A percentile compares a stretch with the other conserved stretches of the same genome.
phyloP scores from a whole-genome alignment of 192 early-diverging fungal species.

The Linnemannia hyalina region DNA sequence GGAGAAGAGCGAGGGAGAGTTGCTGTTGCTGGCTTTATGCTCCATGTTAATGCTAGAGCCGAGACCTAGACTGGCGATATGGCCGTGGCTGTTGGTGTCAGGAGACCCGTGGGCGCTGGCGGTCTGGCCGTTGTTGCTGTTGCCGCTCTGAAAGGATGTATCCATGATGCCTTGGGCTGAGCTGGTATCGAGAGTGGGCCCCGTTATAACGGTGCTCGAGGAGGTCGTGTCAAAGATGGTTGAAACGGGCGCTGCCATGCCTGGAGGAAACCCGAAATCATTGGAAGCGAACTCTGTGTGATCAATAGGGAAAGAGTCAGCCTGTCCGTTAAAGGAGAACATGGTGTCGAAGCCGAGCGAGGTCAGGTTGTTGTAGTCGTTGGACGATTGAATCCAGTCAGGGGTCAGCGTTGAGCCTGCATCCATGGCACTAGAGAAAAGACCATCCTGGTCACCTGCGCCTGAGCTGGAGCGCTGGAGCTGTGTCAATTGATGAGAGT shows the following conservation, averaged over 20 bases:
- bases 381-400: constrained; percentile 43
- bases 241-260: constrained; percentile 34
- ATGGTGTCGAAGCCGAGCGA: constrained; percentile 52
- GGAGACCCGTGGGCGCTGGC: background rate
- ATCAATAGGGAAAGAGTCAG: constrained; percentile 45
- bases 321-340: constrained; percentile 45
- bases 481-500: constrained; percentile 14
- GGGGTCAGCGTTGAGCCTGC: constrained; percentile 14
- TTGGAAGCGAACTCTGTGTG: constrained; percentile 47
- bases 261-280: constrained; percentile 48
- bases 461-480: constrained; percentile 31
- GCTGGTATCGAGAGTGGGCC: constrained; percentile 12
- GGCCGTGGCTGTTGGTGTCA: background rate
- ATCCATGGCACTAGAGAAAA: constrained; percentile 29
- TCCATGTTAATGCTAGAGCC: background rate
- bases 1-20: background rate
- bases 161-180: background rate
- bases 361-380: constrained; percentile 42
- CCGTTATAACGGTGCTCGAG: background rate
- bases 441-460: constrained; percentile 15
- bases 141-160: constrained; percentile 1
- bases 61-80: background rate
- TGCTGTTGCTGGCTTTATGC: background rate
- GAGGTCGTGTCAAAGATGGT: constrained; percentile 40
- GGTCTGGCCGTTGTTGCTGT: constrained; percentile 9